Evolutionary conservation across 164 flowering plant species (phyloP), one percentile per base, ranked within the genome.

Genomic region (Protea cynaroides): DNA sequence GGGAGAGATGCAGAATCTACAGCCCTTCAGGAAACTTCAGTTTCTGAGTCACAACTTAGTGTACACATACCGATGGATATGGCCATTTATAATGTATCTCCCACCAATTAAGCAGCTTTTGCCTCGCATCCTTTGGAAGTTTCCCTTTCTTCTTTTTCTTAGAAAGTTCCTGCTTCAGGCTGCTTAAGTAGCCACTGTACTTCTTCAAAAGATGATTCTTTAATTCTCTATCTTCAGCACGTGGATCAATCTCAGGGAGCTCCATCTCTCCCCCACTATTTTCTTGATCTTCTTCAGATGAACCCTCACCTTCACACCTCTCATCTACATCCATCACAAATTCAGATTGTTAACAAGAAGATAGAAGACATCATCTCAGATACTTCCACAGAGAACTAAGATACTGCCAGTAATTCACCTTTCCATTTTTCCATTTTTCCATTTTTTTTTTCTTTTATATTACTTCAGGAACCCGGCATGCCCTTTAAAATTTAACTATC

Each of bases 131-230:
- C 82, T 93, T 93, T 46, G 98, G 98, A 21, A 93, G 79, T 70
- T 93, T 93, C 34, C 96, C 96, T 78, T 90, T 90, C 85, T 93
- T 93, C 80, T 84, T 87, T 62, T 93, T 93, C 90, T 90, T 93
- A 21, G 95, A 87, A 52, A 93, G 92, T 59, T 93, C 98, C 71
- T 93, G 98, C 79, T 90, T 90, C 49, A 93, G 89, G 68, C 96
- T 88, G 44, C 98, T 82, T 60, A 93, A 71, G 72, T 93, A 93
- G 18, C 98, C 98, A 69, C 98, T 93, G 25, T 93, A 93, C 67
- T 90, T 93, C 77, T 80, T 88, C 73, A 93, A 52, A 1, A 93
- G 79, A 67, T 87, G 97, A 72, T 80, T 83, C 80, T 93, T 93
- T 13, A 93, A 86, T 52, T 93, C 98, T 8, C 96, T 78, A 49